These are phyloP conservation scores for Penicillium cinerascens DNA, from an alignment of 495 filamentous ascomycete genomes.

Conservation along the genomic window DNA sequence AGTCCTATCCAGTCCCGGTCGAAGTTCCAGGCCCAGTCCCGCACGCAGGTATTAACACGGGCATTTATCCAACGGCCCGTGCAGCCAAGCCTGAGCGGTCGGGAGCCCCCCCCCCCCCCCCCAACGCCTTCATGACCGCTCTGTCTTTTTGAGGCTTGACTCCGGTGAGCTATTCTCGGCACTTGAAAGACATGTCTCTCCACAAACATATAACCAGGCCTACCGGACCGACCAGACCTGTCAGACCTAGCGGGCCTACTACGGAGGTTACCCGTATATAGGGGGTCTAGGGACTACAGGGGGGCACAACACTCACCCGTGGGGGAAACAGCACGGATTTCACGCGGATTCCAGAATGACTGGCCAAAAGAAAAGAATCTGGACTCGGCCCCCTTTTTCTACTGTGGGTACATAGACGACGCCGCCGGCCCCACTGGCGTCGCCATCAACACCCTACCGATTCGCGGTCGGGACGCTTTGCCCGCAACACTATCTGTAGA, in stretches of 20 bases:
- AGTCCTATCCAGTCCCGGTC: not conserved
- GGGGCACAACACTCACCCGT: conserved; percentile 16
- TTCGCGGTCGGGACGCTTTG: not conserved
- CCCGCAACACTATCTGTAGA: not conserved
- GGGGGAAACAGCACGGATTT: not conserved
- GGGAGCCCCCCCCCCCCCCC: too few species aligned
- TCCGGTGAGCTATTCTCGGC: not conserved
- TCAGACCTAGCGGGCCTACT: too few species aligned
- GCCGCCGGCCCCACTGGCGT: conserved; percentile 1
- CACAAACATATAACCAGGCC: too few species aligned
- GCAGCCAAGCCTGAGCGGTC: not conserved
- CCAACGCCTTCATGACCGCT: too few species aligned
- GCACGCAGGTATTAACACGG: not conserved
- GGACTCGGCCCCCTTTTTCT: conserved; percentile 2
- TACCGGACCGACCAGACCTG: too few species aligned
- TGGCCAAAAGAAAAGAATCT: not conserved
- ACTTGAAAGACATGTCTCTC: not conserved
- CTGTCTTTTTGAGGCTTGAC: too few species aligned
- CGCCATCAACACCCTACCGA: not conserved
- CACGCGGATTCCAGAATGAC: conserved; percentile 13
- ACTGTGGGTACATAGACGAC: not conserved
- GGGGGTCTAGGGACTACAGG: not conserved
- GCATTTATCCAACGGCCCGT: not conserved
- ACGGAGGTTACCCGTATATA: too few species aligned
- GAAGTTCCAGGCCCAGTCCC: not conserved